Evolutionary conservation across 805 yeast genomes (phyloP), one percentile per base, ranked within the genome.

Genomic region (Ogataea trehalophila): DNA sequence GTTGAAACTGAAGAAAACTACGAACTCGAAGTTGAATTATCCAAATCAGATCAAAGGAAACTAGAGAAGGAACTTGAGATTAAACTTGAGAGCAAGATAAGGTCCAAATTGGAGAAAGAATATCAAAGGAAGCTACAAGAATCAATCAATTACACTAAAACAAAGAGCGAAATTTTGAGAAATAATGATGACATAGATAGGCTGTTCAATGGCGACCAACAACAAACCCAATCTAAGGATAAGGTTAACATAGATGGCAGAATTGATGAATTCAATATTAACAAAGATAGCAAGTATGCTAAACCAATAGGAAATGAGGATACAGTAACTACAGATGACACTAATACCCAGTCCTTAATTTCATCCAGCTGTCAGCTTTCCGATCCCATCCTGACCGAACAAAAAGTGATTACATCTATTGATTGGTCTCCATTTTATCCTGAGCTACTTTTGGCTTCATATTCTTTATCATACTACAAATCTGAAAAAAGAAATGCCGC

Each of bases 401-500:
- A 42, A 7, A 51, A 55, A 43, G 49, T 59, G 14, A 50, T 67
- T 3, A 53, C 51, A 1, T 54, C 59, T 9, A 46, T 69, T 14
- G 70, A 67, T 39, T 52, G 62, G 49, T 66, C 70, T 2, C 60
- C 66, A 1, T 61, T 54, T 39, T 55, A 53, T 42, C 60, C 62
- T 2, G 65, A 65, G 31, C 54, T 66, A 11, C 47, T 67, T 7
- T 56, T 61, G 13, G 65, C 55, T 1, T 39, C 62, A 4, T 62
- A 62, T 44, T 31, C 48, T 9, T 20, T 41, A 16, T 8, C 47
- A 26, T 26, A 11, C 4, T 11, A 6, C 31, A 26, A 26, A 26
- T 9, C 11, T 9, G 13, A 26, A 9, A 26, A 9, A 26, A 8
- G 45, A 31, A 18, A 23, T 14, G 20, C 9, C 45, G 20, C 23